Evolutionary conservation across 192 early-diverging fungal species (phyloP).

Genomic region (Coemansia sp.): DNA sequence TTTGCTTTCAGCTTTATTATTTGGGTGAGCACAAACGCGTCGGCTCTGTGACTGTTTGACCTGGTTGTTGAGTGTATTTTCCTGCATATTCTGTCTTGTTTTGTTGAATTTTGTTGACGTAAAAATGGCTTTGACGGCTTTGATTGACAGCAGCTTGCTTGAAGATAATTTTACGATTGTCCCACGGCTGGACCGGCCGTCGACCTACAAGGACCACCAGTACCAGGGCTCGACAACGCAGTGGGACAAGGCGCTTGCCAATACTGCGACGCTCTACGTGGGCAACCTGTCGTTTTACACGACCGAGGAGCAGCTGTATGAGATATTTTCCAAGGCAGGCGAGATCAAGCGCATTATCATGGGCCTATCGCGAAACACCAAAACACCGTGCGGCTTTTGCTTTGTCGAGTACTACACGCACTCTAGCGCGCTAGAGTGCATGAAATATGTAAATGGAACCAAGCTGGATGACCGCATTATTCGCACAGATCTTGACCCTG

Average conservation of each 20-base stretch:
- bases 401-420: slow-evolving; percentile 99
- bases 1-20: neutral
- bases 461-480: slow-evolving; percentile 95
- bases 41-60: neutral
- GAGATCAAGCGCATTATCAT: slow-evolving; percentile 99
- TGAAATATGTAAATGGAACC: slow-evolving; percentile 91
- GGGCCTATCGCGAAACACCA: slow-evolving; percentile 88
- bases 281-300: slow-evolving; percentile 98
- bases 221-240: slow-evolving; percentile 55
- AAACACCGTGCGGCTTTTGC: slow-evolving; percentile 98
- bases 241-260: slow-evolving; percentile 34
- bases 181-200: slow-evolving; percentile 71
- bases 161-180: slow-evolving; percentile 56
- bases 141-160: slow-evolving; percentile 24
- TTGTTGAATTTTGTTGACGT: neutral
- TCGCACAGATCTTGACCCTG: slow-evolving; percentile 93
- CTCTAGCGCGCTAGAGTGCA: slow-evolving; percentile 85
- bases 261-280: slow-evolving; percentile 85
- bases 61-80: neutral
- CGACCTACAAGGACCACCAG: slow-evolving; percentile 80
- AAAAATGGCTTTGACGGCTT: neutral
- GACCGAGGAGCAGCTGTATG: slow-evolving; percentile 97
- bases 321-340: slow-evolving; percentile 93
- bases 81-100: neutral
- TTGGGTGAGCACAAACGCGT: neutral